Percentiles rank a stretch among this genome's conserved stretches.
These are phyloP conservation scores for Harringtonia lauricola DNA, from an alignment of 2,329 filamentous ascomycete species.

Conservation along the genomic window DNA sequence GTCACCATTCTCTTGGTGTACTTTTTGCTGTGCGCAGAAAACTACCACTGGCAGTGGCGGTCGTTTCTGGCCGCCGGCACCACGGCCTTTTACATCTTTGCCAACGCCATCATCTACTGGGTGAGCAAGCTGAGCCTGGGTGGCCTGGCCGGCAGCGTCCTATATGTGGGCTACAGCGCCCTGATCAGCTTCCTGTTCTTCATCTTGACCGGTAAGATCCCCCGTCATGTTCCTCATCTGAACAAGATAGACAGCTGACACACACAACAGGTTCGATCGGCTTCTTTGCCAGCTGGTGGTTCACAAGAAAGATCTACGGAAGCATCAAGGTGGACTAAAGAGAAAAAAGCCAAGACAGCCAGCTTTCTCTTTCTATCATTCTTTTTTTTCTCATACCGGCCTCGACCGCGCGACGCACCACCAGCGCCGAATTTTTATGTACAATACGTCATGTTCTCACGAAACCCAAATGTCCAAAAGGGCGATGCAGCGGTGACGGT, in stretches of 20 bases:
- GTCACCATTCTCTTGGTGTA: constrained; percentile 93
- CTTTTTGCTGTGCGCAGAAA: constrained; percentile 89
- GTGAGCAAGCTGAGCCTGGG: constrained; percentile 77
- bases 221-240: too few relatives aligned
- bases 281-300: constrained; percentile 90
- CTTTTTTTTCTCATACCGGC: too few relatives aligned
- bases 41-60: constrained; percentile 99
- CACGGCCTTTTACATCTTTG: constrained; percentile 83
- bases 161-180: constrained; percentile 89
- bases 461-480: not conserved
- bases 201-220: constrained; percentile 68
- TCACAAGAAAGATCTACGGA: constrained; percentile 84
- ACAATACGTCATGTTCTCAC: constrained; percentile 1
- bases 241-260: too few relatives aligned
- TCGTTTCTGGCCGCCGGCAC: constrained; percentile 87
- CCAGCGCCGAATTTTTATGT: not conserved
- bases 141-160: constrained; percentile 72
- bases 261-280: constrained; percentile 69
- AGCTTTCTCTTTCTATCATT: too few relatives aligned
- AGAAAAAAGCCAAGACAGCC: not conserved
- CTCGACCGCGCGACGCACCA: too few relatives aligned
- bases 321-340: constrained; percentile 94
- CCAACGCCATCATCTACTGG: constrained; percentile 86
- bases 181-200: constrained; percentile 87
- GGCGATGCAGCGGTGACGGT: too few relatives aligned